Evolutionary conservation across 208 protist genomes (phyloP).

Genomic region (Tritrichomonas foetus): DNA sequence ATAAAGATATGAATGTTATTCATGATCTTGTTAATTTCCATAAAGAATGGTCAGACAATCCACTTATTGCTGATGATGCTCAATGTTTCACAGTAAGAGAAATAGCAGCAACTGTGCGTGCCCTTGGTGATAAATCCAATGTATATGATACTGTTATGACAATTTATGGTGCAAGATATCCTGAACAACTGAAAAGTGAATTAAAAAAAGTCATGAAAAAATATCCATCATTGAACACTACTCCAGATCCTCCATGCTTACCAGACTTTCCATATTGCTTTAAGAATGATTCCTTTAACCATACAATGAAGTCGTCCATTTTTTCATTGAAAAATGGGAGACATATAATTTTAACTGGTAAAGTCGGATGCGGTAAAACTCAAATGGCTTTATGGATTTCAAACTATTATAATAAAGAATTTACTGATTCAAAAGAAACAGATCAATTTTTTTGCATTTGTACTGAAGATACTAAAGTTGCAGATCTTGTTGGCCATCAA

Average conservation of each 20-base stretch:
- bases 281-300: background rate
- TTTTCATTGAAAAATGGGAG: background rate
- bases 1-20: background rate
- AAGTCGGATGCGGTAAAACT: background rate
- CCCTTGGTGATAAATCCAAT: background rate
- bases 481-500: background rate
- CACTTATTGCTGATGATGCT: background rate
- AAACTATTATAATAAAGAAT: background rate
- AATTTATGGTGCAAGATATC: background rate
- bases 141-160: background rate
- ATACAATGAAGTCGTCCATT: background rate
- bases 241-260: background rate
- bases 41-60: background rate
- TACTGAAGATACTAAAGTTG: background rate
- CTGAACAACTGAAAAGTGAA: background rate
- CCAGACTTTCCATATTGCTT: background rate
- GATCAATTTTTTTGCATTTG: background rate
- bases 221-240: background rate
- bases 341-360: background rate
- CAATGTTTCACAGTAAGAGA: background rate
- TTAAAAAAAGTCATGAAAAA: no score
- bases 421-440: background rate
- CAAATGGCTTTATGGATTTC: background rate
- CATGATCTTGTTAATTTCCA: background rate
- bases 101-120: background rate